Evolutionary conservation across 2,329 filamentous ascomycete genomes (phyloP).

Genomic region (Ascochyta clinopodiicola): DNA sequence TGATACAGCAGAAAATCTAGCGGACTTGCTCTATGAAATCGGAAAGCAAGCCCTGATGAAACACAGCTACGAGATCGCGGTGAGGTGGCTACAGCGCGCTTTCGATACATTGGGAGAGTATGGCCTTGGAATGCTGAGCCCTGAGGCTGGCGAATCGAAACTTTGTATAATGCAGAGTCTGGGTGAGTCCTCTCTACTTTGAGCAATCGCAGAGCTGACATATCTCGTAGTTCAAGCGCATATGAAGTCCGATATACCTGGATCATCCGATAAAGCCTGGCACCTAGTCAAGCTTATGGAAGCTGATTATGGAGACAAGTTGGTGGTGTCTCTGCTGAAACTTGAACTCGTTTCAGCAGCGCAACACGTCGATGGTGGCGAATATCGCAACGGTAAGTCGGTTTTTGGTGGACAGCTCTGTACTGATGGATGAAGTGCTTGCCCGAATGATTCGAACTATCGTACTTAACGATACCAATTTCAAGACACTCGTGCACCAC

Average conservation of each 20-base stretch:
- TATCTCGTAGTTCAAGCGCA: constrained; percentile 60
- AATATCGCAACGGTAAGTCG: constrained; percentile 51
- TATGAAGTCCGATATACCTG: constrained; percentile 55
- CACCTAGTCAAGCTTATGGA: constrained; percentile 68
- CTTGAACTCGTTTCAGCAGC: constrained; percentile 69
- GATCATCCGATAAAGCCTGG: constrained; percentile 60
- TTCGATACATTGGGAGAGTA: constrained; percentile 64
- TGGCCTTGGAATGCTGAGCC: constrained; percentile 62
- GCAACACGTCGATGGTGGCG: constrained; percentile 42
- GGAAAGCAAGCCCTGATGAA: constrained; percentile 66
- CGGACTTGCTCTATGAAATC: constrained; percentile 75
- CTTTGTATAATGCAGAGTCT: constrained; percentile 68
- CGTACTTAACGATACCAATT: constrained; percentile 66
- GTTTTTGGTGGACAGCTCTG: no score
- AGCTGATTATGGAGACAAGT: constrained; percentile 67
- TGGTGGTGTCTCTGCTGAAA: constrained; percentile 70
- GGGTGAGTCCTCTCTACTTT: constrained; percentile 30
- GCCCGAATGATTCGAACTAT: constrained; percentile 66
- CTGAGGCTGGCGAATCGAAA: constrained; percentile 68
- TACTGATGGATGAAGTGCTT: constrained; percentile 56
- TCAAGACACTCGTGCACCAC: constrained; percentile 71
- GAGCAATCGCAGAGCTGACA: constrained; percentile 13
- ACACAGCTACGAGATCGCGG: constrained; percentile 62
- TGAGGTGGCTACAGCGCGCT: constrained; percentile 77
- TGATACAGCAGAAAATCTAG: constrained; percentile 64